Conservation (phyloP, 169 alveolate species). For the Condylostoma magnum region DNA sequence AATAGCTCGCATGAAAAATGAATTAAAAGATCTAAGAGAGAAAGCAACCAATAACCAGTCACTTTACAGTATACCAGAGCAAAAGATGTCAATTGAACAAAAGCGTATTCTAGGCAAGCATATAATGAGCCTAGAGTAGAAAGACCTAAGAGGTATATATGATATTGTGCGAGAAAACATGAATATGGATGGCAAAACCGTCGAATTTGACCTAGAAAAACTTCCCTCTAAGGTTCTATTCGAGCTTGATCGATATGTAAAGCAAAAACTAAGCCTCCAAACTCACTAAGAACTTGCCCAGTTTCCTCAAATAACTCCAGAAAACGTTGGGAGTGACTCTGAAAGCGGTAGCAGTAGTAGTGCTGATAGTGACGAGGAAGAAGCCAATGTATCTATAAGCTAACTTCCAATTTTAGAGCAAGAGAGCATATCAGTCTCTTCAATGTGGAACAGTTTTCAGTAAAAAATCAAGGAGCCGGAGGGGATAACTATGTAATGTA, state of each 20-base stretch:
- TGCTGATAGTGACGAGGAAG: too few species aligned
- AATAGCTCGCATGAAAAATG: background rate
- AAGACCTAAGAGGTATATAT: conserved; percentile 44
- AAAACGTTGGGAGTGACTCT: too few species aligned
- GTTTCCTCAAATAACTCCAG: too few species aligned
- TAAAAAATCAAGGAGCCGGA: too few species aligned
- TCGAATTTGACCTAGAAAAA: conserved; percentile 54
- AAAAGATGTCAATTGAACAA: conserved; percentile 38
- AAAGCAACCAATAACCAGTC: background rate
- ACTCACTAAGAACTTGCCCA: too few species aligned
- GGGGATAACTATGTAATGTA: too few species aligned
- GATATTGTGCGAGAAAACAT: conserved; percentile 34
- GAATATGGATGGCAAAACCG: conserved; percentile 7
- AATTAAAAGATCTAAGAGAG: background rate
- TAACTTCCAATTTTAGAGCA: too few species aligned
- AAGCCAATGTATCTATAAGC: too few species aligned
- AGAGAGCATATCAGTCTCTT: too few species aligned
- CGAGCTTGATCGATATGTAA: conserved; percentile 47
- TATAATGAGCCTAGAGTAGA: conserved; percentile 35
- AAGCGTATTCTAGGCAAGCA: conserved; percentile 38
- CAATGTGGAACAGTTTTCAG: too few species aligned
- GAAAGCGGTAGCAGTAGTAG: too few species aligned
- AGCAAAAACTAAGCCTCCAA: too few species aligned
- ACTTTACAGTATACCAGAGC: background rate
- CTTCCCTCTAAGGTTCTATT: conserved; percentile 35